phyloP scores from a whole-genome alignment of 306 rosid genomes.

The Sophora flavescens region DNA sequence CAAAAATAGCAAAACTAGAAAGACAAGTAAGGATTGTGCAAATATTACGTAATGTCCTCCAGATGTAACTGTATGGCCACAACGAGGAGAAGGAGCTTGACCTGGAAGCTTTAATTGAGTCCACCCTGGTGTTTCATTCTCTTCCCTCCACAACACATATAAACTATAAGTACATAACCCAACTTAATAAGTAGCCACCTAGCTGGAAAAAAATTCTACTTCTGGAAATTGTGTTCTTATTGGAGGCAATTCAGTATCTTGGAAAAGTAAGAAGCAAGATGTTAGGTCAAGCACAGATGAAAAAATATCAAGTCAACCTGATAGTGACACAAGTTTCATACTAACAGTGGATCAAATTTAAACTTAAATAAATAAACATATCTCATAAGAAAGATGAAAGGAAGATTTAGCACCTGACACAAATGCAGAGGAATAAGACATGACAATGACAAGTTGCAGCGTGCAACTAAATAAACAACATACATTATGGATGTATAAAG shows the following conservation, averaged over 20 bases:
- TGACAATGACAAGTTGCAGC: conserved; percentile 30
- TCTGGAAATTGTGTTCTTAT: not conserved
- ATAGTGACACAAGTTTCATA: not conserved
- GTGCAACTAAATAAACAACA: conserved; percentile 28
- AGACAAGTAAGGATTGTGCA: conserved; percentile 27
- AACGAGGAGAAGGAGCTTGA: conserved; percentile 93
- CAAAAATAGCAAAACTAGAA: conserved; percentile 31
- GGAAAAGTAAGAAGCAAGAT: conserved; percentile 8
- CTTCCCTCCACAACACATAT: conserved; percentile 83
- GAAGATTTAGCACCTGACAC: conserved; percentile 21
- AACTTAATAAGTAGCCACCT: conserved; percentile 32
- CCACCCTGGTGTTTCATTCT: conserved; percentile 95
- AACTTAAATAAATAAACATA: conserved; percentile 18
- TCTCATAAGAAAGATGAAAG: conserved; percentile 28
- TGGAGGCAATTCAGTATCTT: not conserved
- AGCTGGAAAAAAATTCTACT: conserved; percentile 14
- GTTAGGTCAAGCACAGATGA: not conserved
- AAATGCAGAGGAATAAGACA: conserved; percentile 20
- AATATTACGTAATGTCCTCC: conserved; percentile 87
- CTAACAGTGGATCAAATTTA: conserved; percentile 1
- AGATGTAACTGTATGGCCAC: conserved; percentile 89
- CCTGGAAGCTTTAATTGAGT: conserved; percentile 99
- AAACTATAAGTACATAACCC: conserved; percentile 47
- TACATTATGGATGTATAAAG: conserved; percentile 10
- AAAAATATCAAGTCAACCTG: conserved; percentile 1